phyloP scores from a whole-genome alignment of 768 basidiomycete species.

The Boletus insuetus region DNA sequence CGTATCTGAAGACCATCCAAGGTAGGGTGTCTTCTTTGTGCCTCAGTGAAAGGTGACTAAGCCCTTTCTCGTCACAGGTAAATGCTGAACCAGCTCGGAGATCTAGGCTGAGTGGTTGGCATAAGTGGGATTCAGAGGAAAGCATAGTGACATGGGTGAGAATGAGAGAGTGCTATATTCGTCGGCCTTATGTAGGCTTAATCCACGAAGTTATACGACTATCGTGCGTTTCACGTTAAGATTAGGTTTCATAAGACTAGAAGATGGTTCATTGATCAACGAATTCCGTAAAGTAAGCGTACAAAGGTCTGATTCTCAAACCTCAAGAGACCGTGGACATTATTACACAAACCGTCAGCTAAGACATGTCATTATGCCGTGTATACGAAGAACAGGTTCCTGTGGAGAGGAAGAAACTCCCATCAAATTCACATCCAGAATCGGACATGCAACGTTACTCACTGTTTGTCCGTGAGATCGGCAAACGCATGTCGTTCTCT shows the following conservation, averaged over 20 bases:
- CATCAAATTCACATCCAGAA: slow-evolving; percentile 1
- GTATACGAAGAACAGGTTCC: slow-evolving; percentile 60
- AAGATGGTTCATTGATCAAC: neutral
- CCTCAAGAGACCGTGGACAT: neutral
- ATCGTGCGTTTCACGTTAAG: slow-evolving; percentile 9
- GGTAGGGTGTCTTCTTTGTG: slow-evolving; percentile 4
- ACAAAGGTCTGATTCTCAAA: slow-evolving; percentile 4
- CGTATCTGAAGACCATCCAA: slow-evolving; percentile 32
- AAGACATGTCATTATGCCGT: slow-evolving; percentile 37
- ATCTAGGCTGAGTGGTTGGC: neutral
- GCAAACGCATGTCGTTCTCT: slow-evolving; percentile 60
- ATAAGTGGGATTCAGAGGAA: neutral
- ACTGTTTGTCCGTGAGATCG: slow-evolving; percentile 65
- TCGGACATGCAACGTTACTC: slow-evolving; percentile 20
- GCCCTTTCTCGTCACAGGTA: neutral
- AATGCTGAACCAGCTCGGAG: neutral
- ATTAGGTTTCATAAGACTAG: slow-evolving; percentile 10
- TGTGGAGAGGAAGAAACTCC: slow-evolving; percentile 17
- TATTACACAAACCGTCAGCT: neutral
- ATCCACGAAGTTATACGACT: neutral
- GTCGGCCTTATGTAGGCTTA: slow-evolving; percentile 9
- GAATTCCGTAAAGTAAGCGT: neutral
- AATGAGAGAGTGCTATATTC: neutral
- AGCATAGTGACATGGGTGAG: slow-evolving; percentile 2
- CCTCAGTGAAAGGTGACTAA: neutral